Evolutionary conservation across 2,329 filamentous ascomycete species (phyloP).

Genomic region (Aspergillus jensenii): DNA sequence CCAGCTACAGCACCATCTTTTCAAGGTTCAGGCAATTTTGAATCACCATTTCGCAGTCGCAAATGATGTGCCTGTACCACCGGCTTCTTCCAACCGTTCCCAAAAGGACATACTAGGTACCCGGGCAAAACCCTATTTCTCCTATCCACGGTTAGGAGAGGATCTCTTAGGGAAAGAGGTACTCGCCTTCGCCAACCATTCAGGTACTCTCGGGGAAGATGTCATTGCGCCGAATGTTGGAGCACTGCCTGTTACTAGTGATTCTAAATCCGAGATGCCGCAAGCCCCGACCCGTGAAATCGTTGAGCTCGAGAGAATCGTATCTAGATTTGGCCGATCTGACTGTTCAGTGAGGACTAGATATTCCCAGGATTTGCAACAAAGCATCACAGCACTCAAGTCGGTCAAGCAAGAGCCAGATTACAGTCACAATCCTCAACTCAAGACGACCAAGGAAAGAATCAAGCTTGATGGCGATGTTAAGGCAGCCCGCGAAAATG

Average conservation of each 20-base stretch:
- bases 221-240: neutral
- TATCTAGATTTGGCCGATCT: slow-evolving; percentile 21
- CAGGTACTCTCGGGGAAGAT: neutral
- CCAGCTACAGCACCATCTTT: slow-evolving; percentile 47
- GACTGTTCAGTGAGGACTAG: slow-evolving; percentile 29
- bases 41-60: slow-evolving; percentile 21
- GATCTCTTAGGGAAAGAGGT: neutral
- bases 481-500: slow-evolving; percentile 16
- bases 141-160: neutral
- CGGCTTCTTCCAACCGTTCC: neutral
- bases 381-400: slow-evolving; percentile 39
- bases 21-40: slow-evolving; percentile 45
- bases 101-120: neutral
- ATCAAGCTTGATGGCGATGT: slow-evolving; percentile 17
- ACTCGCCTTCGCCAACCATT: too few species aligned
- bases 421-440: neutral
- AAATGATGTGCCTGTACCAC: neutral
- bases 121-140: neutral
- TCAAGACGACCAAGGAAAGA: neutral
- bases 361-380: slow-evolving; percentile 40
- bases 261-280: neutral
- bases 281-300: slow-evolving; percentile 7
- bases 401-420: neutral
- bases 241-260: neutral
- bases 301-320: slow-evolving; percentile 26